Evolutionary conservation across 495 filamentous ascomycete genomes (phyloP), one percentile per base, ranked within the genome.

Genomic region (Trichoderma virens): DNA sequence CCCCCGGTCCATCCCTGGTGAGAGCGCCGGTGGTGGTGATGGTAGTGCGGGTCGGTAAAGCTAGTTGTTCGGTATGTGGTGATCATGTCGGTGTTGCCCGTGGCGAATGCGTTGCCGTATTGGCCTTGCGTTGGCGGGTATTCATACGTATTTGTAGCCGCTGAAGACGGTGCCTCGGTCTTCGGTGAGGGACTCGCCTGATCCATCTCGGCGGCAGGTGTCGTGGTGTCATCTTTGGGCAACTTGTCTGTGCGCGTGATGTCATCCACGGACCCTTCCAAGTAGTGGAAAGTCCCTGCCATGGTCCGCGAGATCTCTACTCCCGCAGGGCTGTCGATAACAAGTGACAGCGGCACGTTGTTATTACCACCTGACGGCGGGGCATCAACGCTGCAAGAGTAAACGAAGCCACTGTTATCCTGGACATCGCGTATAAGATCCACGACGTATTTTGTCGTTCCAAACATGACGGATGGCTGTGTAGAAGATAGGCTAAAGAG

Each of bases 211-310:
- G 31, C 23, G 31, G 35, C 25, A 60, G 63, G 51, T 65, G 72
- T 39, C 73, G 75, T 30, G 11, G n/a, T 25, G 35, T 18, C 32
- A 38, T 41, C 39, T 64, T 73, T 78, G 77, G 78, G 73, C 79
- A 78, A 77, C 66, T 75, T 71, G 59, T 70, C 66, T 65, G 73
- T 76, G 69, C 78, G 75, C 65, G 77, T 78, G 72, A 74, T 72
- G 68, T 75, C 67, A 70, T 79, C 77, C 73, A 77, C 70, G 59
- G 74, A 64, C 68, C 65, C 69, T 70, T n/a, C 69, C 69, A 27
- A 63, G 14, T 95, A 98, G 3, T 85, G 87, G 72, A 95, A 97
- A 18, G 80, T 78, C 67, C 91, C 93, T 35, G 91, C 84, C 63
- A 91, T 86, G 16, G 88, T 76, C 13, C 84, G 82, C 8, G 83